Conservation (phyloP, 2,329 filamentous ascomycete species). For the Tolypocladium tundrense region DNA sequence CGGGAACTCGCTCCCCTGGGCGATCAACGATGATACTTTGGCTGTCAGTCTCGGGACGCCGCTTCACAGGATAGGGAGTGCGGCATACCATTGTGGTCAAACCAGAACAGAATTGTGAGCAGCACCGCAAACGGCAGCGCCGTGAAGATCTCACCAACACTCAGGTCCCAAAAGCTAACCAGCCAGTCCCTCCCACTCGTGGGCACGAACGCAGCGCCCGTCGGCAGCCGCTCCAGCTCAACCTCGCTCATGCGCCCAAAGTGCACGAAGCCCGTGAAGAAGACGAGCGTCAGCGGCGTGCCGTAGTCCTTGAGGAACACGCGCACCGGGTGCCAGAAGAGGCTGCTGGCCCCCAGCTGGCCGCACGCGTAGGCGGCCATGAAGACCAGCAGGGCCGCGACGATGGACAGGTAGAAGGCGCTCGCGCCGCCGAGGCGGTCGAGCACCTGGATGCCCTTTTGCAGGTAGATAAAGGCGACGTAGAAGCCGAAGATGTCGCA, state of each 20-base stretch:
- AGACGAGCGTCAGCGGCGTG: constrained; percentile 70
- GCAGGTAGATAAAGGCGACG: constrained; percentile 82
- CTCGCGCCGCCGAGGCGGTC: constrained; percentile 58
- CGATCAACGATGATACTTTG: constrained; percentile 68
- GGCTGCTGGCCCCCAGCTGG: constrained; percentile 55
- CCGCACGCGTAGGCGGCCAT: constrained; percentile 66
- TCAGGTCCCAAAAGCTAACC: constrained; percentile 71
- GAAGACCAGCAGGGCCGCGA: constrained; percentile 67
- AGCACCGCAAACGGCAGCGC: constrained; percentile 81
- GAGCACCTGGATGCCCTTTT: constrained; percentile 82
- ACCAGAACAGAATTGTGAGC: constrained; percentile 78
- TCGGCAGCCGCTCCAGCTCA: constrained; percentile 61
- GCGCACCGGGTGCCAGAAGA: constrained; percentile 66
- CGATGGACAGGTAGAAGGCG: constrained; percentile 70
- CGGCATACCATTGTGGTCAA: constrained; percentile 69
- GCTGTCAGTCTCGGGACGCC: neutral
- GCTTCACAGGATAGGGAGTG: neutral
- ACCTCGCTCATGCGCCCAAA: constrained; percentile 72
- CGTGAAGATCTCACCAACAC: constrained; percentile 63
- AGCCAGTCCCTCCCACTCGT: constrained; percentile 67
- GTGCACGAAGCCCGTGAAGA: constrained; percentile 85
- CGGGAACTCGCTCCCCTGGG: constrained; percentile 74
- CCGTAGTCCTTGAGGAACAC: constrained; percentile 87
- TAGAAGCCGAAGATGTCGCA: constrained; percentile 95
- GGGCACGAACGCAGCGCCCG: constrained; percentile 66